Evolutionary conservation across 208 protist genomes (phyloP).

Genomic region (Porcisia hertigi): DNA sequence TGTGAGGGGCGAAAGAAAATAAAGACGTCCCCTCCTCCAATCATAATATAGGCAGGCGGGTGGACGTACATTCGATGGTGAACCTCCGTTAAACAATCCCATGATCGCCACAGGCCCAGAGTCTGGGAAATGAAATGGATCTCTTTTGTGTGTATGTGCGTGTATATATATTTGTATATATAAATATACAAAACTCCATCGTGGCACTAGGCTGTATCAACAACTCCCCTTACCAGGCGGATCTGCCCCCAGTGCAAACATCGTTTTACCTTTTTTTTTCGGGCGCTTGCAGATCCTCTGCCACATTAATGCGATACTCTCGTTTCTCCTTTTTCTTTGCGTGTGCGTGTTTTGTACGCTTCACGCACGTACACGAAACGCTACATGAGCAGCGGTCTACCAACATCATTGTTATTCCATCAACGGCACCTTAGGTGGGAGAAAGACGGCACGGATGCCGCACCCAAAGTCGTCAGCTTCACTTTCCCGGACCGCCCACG

Average conservation of each 20-base stretch:
- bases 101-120: background rate
- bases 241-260: too few relatives aligned
- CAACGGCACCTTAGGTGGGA: background rate
- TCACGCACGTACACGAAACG: background rate
- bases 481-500: background rate
- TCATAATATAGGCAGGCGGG: background rate
- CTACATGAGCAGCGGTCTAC: conserved; percentile 1
- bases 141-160: too few relatives aligned
- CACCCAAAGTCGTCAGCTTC: background rate
- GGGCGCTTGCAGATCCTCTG: too few relatives aligned
- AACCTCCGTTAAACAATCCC: background rate
- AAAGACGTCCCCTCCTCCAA: background rate
- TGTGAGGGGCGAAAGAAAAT: background rate
- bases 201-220: background rate
- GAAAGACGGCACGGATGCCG: background rate
- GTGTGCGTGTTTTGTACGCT: background rate
- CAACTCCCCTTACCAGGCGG: background rate
- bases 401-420: background rate
- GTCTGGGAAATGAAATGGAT: background rate
- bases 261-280: background rate
- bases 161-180: too few relatives aligned
- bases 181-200: background rate
- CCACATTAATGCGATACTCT: background rate
- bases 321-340: background rate
- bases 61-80: background rate